These are phyloP conservation scores for Pichia sporocuriosa DNA, from an alignment of 805 yeast species.

Conservation along the genomic window DNA sequence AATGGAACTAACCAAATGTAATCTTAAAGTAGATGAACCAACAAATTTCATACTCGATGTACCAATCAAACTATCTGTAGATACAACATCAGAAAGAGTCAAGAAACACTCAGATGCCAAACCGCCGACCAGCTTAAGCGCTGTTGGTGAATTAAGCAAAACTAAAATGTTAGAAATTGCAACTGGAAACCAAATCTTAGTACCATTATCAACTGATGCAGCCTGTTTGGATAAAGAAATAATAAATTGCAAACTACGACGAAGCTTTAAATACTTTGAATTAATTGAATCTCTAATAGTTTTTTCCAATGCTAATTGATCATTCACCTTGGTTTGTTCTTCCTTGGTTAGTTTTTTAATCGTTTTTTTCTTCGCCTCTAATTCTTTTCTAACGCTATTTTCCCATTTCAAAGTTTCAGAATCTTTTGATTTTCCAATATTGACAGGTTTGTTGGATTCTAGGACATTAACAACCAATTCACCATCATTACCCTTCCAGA, in stretches of 20 bases:
- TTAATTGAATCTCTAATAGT: constrained; percentile 44
- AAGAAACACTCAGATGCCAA: constrained; percentile 46
- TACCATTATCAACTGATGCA: constrained; percentile 54
- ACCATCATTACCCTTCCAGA: constrained; percentile 68
- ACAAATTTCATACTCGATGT: constrained; percentile 38
- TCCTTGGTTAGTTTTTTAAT: constrained; percentile 68
- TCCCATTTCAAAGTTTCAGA: constrained; percentile 90
- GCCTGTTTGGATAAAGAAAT: constrained; percentile 46
- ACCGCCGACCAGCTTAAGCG: constrained; percentile 28
- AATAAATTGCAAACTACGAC: constrained; percentile 48
- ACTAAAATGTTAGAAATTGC: constrained; percentile 47
- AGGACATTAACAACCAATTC: constrained; percentile 61
- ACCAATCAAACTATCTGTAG: constrained; percentile 42
- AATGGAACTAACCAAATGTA: constrained; percentile 40
- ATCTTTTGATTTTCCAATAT: constrained; percentile 66
- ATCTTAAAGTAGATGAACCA: constrained; percentile 67
- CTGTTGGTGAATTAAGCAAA: constrained; percentile 33
- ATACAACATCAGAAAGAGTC: constrained; percentile 42
- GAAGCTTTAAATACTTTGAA: constrained; percentile 30
- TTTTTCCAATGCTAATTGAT: constrained; percentile 59
- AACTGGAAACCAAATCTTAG: constrained; percentile 62
- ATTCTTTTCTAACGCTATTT: constrained; percentile 67
- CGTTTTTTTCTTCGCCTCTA: constrained; percentile 41
- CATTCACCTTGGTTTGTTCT: constrained; percentile 56
- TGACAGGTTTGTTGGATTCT: constrained; percentile 34